Base-by-base conservation (phyloP, 768 basidiomycete species). In the Lentinus tigrinus region DNA sequence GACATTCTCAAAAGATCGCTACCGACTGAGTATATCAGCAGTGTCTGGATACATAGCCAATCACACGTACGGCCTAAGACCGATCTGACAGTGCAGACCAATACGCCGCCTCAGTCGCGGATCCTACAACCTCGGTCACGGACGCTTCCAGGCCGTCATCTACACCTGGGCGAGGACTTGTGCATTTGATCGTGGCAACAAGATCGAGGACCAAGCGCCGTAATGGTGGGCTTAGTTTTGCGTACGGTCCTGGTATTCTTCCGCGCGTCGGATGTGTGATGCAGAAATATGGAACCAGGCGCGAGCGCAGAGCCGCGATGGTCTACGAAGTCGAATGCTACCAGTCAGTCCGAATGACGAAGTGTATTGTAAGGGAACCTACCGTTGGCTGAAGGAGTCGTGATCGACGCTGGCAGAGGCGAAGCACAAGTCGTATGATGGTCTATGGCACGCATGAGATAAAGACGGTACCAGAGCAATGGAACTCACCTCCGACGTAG, bases 201-300 rank as follows among this genome's bases (percentile, higher is more conserved):
- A 90, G 73, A 65, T 93, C 87, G 62, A 96, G 67, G 17, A 81
- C 85, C 21, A 93, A 77, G 31, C 77, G 74, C 55, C 84, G 81
- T 42, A 85, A 61, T 21, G 70, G 67, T 37, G 75, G 72, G 14
- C 73, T 60, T 2, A 56, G 36, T 14, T 83, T 89, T 52, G 75
- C 71, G 73, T 86, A 98, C 23, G 95, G 95, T 0, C 95, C 96
- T 16, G 75, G 73, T 31, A 95, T 67, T 54, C 78, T 75, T 9
- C 94, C 95, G 47, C 86, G 88, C 27, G 75, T 74, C n/a, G 91
- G 78, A 69, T 97, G 94, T 10, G 73, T 75, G 44, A 95, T 79
- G 66, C 77, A 78, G 74, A 97, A 98, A 74, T 85, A 97, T 19
- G 94, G 93, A 10, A 80, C 73, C 7, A 96, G 75, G 23, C 88